Conservation (phyloP, 441 rosid genomes). For the Euphorbia celastroides region DNA sequence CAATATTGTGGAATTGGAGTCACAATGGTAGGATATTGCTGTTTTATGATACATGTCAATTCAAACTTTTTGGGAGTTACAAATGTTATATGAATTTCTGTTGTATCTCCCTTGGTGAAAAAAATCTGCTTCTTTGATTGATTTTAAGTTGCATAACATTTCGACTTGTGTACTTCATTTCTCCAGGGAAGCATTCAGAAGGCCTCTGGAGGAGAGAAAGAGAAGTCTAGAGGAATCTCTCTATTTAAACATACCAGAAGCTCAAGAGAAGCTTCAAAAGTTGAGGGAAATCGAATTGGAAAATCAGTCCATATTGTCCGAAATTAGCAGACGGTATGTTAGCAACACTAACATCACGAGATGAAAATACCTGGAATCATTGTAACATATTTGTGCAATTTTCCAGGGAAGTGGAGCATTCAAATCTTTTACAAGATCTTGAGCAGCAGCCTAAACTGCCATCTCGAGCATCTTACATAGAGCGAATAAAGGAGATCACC, state of each 20-base stretch:
- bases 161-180: constrained; percentile 10
- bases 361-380: constrained; percentile 8
- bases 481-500: constrained; percentile 71
- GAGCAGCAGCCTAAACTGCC: constrained; percentile 46
- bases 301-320: constrained; percentile 39
- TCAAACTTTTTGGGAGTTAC: too few species aligned
- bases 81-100: neutral
- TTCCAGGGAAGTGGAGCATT: constrained; percentile 56
- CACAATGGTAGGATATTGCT: constrained; percentile 43
- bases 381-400: constrained; percentile 1
- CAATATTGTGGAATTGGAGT: constrained; percentile 38
- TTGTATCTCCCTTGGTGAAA: neutral
- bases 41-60: neutral
- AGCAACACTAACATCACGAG: constrained; percentile 7
- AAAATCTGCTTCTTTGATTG: neutral
- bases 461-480: constrained; percentile 55
- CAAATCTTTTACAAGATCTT: constrained; percentile 39
- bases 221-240: constrained; percentile 52
- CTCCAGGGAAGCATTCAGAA: constrained; percentile 48
- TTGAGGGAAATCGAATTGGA: constrained; percentile 53
- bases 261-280: constrained; percentile 47
- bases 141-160: neutral
- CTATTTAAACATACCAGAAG: constrained; percentile 42
- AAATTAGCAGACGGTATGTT: constrained; percentile 45
- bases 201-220: constrained; percentile 50